These are phyloP conservation scores for Yamadazyma akitaensis DNA, from an alignment of 805 yeast species.

Conservation along the genomic window DNA sequence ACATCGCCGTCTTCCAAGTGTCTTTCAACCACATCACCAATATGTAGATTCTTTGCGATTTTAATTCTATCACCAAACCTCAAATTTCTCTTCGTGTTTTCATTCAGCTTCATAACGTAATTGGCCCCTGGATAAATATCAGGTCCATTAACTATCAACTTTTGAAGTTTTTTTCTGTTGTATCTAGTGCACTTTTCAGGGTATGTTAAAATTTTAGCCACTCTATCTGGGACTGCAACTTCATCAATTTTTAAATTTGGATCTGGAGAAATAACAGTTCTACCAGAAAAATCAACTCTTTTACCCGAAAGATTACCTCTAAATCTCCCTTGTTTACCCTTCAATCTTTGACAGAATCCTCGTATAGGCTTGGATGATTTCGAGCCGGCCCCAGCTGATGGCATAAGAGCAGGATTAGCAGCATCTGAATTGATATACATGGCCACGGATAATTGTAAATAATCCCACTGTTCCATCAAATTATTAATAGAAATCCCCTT, in stretches of 20 bases:
- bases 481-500: conserved; percentile 91
- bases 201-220: conserved; percentile 91
- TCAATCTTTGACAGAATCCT: conserved; percentile 94
- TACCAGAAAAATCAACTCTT: conserved; percentile 96
- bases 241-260: conserved; percentile 93
- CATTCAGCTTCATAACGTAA: conserved; percentile 78
- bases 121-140: conserved; percentile 94
- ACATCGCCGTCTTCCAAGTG: conserved; percentile 97
- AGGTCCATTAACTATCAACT: conserved; percentile 79
- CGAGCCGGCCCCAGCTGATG: conserved; percentile 58
- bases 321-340: conserved; percentile 98
- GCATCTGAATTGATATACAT: conserved; percentile 97
- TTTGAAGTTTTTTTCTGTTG: conserved; percentile 73
- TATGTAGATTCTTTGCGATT: conserved; percentile 68
- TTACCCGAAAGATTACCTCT: conserved; percentile 98
- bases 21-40: conserved; percentile 94
- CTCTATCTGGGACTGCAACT: conserved; percentile 97
- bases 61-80: conserved; percentile 82
- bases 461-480: conserved; percentile 99
- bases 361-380: conserved; percentile 76
- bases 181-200: conserved; percentile 94
- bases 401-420: conserved; percentile 73
- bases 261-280: conserved; percentile 98
- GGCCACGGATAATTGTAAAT: conserved; percentile 89
- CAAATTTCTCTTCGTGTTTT: conserved; percentile 80